Conservation (phyloP, 805 yeast genomes). For the Saturnispora zaruensis region DNA sequence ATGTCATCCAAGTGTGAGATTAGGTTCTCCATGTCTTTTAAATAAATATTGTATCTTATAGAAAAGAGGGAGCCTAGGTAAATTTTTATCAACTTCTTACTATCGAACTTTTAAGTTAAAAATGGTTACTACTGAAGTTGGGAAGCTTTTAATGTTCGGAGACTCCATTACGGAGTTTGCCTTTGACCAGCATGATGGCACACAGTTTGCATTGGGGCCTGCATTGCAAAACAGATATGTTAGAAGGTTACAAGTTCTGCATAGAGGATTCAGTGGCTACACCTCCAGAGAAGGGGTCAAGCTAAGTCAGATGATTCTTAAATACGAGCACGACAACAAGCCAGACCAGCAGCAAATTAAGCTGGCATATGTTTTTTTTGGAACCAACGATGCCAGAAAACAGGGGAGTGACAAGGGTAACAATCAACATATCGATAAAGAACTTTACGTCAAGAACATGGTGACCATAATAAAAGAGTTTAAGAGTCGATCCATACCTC, state of each 20-base stretch:
- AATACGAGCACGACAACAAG: conserved; percentile 34
- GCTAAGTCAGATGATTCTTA: conserved; percentile 43
- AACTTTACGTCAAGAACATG: conserved; percentile 41
- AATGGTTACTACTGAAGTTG: conserved; percentile 6
- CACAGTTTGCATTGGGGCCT: conserved; percentile 26
- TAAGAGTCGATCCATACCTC: conserved; percentile 35
- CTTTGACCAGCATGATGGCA: conserved; percentile 19
- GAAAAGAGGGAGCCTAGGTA: not conserved
- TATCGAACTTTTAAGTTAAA: no score
- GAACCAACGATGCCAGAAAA: conserved; percentile 60
- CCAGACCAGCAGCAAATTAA: conserved; percentile 28
- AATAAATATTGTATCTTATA: not conserved
- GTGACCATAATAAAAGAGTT: conserved; percentile 34
- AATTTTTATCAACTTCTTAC: no score
- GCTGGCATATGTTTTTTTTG: conserved; percentile 56
- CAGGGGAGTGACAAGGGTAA: conserved; percentile 32
- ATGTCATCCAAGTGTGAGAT: not conserved
- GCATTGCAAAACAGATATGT: conserved; percentile 34
- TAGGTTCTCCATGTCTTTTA: not conserved
- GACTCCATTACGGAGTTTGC: conserved; percentile 31
- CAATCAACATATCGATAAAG: conserved; percentile 38
- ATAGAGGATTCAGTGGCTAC: conserved; percentile 75
- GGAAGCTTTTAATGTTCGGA: conserved; percentile 28
- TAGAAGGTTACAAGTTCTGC: conserved; percentile 58
- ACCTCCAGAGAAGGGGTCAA: conserved; percentile 51